Percentiles rank a stretch among this genome's conserved stretches.
These are phyloP conservation scores for Colletotrichum somersetense DNA, from an alignment of 2,329 filamentous ascomycete genomes.

Conservation along the genomic window DNA sequence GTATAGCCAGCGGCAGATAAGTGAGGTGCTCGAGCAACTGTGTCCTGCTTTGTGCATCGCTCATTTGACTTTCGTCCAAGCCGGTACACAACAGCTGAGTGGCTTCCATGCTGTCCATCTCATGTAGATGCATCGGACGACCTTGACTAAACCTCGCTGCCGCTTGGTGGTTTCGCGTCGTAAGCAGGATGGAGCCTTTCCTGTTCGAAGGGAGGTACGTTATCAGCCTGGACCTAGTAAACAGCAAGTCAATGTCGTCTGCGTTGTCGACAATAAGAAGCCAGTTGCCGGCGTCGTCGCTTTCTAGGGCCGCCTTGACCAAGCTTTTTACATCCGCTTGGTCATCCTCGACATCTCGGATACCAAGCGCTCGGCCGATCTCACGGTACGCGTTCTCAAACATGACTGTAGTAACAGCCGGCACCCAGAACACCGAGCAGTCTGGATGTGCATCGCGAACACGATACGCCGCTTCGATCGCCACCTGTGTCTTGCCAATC, in stretches of 20 bases:
- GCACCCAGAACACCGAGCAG: conserved; percentile 57
- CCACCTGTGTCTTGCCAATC: conserved; percentile 56
- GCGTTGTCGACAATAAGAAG: conserved; percentile 60
- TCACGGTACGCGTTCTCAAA: conserved; percentile 53
- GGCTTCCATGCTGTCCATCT: conserved; percentile 45
- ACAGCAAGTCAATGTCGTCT: conserved; percentile 53
- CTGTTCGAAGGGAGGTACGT: conserved; percentile 48
- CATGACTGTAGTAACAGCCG: conserved; percentile 45
- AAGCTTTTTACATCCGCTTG: conserved; percentile 52
- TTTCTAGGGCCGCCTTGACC: conserved; percentile 47
- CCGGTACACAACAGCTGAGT: conserved; percentile 43
- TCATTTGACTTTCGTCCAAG: conserved; percentile 43
- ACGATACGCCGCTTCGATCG: conserved; percentile 51
- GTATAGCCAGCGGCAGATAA: conserved; percentile 52
- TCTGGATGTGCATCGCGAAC: conserved; percentile 45
- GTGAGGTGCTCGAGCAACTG: conserved; percentile 49
- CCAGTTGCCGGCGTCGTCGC: conserved; percentile 51
- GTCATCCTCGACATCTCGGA: conserved; percentile 49
- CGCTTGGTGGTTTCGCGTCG: conserved; percentile 41
- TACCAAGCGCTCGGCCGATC: conserved; percentile 48
- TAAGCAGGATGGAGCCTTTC: conserved; percentile 43
- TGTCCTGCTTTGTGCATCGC: conserved; percentile 40
- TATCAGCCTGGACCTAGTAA: conserved; percentile 44
- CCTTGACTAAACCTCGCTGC: conserved; percentile 33
- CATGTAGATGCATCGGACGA: conserved; percentile 43